Base-by-base conservation (phyloP, 1,284 basidiomycete genomes). In the Cryptococcus depauperatus region DNA sequence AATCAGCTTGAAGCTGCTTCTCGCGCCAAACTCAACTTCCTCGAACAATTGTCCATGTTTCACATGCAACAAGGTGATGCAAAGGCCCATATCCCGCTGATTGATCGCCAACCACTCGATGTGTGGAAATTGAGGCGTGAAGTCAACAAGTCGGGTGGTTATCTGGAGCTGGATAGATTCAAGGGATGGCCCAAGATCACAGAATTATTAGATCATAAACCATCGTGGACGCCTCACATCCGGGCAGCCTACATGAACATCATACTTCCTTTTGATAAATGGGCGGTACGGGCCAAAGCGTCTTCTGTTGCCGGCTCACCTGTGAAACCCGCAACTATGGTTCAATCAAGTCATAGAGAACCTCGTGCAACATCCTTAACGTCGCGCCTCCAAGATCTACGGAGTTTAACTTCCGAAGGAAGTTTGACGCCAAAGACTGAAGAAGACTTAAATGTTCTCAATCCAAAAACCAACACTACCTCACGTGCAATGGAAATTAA, bases 1-100 rank as follows among this genome's bases (percentile, higher is more conserved):
- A 97, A 97, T 70, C 91, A 89, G 54, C 90, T 99, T 57, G 93
- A 96, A 73, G 95, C 95, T 13, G 88, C 91, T 41, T 92, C 91
- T 43, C 78, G 95, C 54, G 93, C 93, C 35, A 93, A 95, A 69
- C 76, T 96, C 67, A 97, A 96, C 75, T 98, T 96, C 71, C 74
- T 95, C 56, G 93, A 98, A 70, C 91, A 96, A 70, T 78, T 99
- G 33, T 92, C 92, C 73, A 84, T 85, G 56, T 92, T 83, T 67
- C 85, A 91, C 72, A 83, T 82, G 65, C 87, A 91, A 66, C 85
- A 90, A 71, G 87, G 86, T 37, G 87, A 88, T 67, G 76, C 81
- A 50, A 80, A 85, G 47, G 82, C 96, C 16, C 82, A 82, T 27
- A 85, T 97, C 30, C 95, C 95, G 44, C 84, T 84, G 41, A 86